A percentile compares a stretch with the other conserved stretches of the same genome.
These are phyloP conservation scores for Acanthochlamys bracteata DNA, from an alignment of 106 monocot species.

Conservation along the genomic window DNA sequence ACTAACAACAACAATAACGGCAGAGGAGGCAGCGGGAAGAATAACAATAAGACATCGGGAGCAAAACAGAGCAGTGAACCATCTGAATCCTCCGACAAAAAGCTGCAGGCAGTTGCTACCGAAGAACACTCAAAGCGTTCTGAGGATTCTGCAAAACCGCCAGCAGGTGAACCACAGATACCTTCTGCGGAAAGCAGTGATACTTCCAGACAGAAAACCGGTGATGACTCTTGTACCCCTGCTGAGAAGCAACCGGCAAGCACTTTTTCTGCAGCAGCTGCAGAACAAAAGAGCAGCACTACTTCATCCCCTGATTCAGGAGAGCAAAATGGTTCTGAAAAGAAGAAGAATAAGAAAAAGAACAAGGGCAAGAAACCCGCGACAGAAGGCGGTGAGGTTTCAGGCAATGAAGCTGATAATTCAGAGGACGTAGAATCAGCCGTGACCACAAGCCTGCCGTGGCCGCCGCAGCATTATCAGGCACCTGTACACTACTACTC, in stretches of 20 bases:
- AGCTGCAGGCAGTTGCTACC: background rate
- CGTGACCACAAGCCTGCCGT: background rate
- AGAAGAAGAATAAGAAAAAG: constrained; percentile 15
- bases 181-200: background rate
- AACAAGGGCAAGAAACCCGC: constrained; percentile 13
- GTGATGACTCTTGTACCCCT: background rate
- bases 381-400: background rate
- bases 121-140: background rate
- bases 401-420: background rate
- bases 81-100: background rate
- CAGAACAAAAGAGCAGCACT: background rate
- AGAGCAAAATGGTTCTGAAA: background rate
- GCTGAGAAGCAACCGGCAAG: background rate
- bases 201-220: background rate
- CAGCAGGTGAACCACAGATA: background rate
- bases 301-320: background rate
- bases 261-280: background rate
- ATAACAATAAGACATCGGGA: constrained; percentile 24
- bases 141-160: background rate
- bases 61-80: constrained; percentile 1
- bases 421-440: background rate
- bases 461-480: constrained; percentile 16
- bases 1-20: background rate
- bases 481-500: background rate
- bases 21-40: constrained; percentile 1